Evolutionary conservation across 371 early-diverging fungal genomes (phyloP).

Genomic region (Apophysomyces variabilis): DNA sequence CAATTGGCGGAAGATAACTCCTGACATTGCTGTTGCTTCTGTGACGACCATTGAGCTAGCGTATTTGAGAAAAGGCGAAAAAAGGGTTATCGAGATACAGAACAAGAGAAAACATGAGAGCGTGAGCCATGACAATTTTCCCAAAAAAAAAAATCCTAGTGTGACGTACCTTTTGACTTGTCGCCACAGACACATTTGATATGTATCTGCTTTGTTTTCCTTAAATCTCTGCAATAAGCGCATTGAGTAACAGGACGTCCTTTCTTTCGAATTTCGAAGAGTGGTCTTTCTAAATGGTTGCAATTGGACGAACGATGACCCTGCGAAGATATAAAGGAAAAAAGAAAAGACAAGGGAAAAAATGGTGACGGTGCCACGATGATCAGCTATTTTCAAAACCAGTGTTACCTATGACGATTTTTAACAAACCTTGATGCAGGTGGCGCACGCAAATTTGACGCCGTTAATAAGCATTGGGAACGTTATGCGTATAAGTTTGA

Average conservation of each 20-base stretch:
- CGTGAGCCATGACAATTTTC: background rate
- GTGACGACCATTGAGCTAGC: background rate
- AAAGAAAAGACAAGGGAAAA: too few relatives aligned
- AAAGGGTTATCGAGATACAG: background rate
- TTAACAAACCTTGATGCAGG: slow-evolving; percentile 34
- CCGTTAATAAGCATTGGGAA: slow-evolving; percentile 28
- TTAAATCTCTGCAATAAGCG: slow-evolving; percentile 30
- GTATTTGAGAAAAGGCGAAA: background rate
- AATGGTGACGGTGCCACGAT: background rate
- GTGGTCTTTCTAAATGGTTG: slow-evolving; percentile 22
- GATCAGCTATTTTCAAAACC: slow-evolving; percentile 7
- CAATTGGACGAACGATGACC: slow-evolving; percentile 27
- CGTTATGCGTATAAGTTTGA: background rate
- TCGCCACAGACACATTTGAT: slow-evolving; percentile 32
- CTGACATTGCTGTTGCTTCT: background rate
- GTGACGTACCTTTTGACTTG: slow-evolving; percentile 2
- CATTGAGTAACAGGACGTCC: slow-evolving; percentile 37
- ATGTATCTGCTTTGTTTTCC: slow-evolving; percentile 35
- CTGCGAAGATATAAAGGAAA: slow-evolving; percentile 6
- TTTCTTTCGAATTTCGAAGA: slow-evolving; percentile 28
- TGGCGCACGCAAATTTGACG: slow-evolving; percentile 39
- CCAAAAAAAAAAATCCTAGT: background rate
- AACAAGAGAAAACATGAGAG: background rate
- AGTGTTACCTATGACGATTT: slow-evolving; percentile 9
- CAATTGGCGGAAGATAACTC: background rate